phyloP scores from a whole-genome alignment of 75 land plant species.

The Pseudotsuga menziesii region DNA sequence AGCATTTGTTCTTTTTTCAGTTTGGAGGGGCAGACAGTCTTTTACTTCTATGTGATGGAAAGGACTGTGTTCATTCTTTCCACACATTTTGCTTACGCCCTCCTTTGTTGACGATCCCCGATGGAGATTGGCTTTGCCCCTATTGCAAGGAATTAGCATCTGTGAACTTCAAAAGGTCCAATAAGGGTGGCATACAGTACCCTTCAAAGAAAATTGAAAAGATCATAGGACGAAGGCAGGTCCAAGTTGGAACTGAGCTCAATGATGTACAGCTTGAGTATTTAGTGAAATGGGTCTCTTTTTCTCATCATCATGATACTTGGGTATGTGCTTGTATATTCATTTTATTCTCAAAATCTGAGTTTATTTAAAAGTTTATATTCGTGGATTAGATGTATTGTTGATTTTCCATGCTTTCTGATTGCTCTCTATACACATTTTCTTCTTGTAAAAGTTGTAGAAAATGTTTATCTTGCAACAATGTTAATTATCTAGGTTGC shows the following conservation, averaged over 20 bases:
- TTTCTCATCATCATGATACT: conserved; percentile 34
- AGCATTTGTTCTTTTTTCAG: conserved; percentile 12
- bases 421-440: too few species aligned
- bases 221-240: conserved; percentile 19
- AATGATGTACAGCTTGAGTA: conserved; percentile 16
- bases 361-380: not conserved
- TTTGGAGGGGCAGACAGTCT: conserved; percentile 32
- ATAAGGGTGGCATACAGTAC: conserved; percentile 6
- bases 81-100: conserved; percentile 28
- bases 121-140: conserved; percentile 37
- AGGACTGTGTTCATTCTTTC: conserved; percentile 19
- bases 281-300: conserved; percentile 35
- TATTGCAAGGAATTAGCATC: conserved; percentile 10
- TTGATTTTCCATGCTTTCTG: too few species aligned
- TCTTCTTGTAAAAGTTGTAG: too few species aligned
- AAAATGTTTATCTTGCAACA: too few species aligned
- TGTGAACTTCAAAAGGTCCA: conserved; percentile 1
- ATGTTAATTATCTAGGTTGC: too few species aligned
- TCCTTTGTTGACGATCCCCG: conserved; percentile 29
- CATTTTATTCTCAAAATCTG: not conserved
- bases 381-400: not conserved
- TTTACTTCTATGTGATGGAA: conserved; percentile 30
- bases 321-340: conserved; percentile 19
- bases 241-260: conserved; percentile 11
- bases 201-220: conserved; percentile 23